Percentiles rank a stretch among this genome's conserved stretches.
phyloP scores from a whole-genome alignment of 306 rosid species.

The Cajanus cajan region DNA sequence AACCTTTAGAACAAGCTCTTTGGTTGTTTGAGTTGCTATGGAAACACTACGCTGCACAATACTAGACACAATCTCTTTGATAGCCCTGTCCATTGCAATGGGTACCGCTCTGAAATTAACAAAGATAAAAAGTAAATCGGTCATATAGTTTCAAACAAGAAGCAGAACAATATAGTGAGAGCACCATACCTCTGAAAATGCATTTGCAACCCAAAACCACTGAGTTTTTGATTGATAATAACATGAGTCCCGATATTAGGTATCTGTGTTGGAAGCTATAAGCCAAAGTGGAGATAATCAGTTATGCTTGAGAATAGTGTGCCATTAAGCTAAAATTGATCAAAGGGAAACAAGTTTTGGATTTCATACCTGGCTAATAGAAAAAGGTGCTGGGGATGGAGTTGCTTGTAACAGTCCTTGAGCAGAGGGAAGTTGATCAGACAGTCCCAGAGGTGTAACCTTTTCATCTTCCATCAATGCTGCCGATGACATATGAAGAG shows the following conservation, averaged over 20 bases:
- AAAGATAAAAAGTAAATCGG: conserved; percentile 16
- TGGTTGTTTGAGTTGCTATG: conserved; percentile 96
- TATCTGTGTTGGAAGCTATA: conserved; percentile 70
- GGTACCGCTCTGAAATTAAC: conserved; percentile 68
- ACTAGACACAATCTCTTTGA: conserved; percentile 79
- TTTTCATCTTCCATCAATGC: conserved; percentile 86
- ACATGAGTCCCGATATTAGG: conserved; percentile 85
- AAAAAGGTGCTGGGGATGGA: conserved; percentile 62
- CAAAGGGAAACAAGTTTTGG: conserved; percentile 2
- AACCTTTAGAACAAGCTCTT: conserved; percentile 98
- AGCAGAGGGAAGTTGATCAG: conserved; percentile 86
- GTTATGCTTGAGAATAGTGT: conserved; percentile 1
- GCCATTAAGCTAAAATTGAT: neutral
- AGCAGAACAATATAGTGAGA: conserved; percentile 10
- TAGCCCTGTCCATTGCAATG: conserved; percentile 94
- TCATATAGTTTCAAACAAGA: conserved; percentile 1
- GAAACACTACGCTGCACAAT: conserved; percentile 98
- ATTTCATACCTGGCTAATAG: conserved; percentile 65
- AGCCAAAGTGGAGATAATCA: conserved; percentile 28
- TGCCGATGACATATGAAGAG: conserved; percentile 77
- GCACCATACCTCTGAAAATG: conserved; percentile 86
- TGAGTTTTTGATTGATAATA: conserved; percentile 81
- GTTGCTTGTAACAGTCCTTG: conserved; percentile 79
- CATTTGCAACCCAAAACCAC: conserved; percentile 63
- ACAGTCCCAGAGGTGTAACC: conserved; percentile 58